These are phyloP conservation scores for Margaritispora aquatica DNA, from an alignment of 495 filamentous ascomycete genomes.

Conservation along the genomic window DNA sequence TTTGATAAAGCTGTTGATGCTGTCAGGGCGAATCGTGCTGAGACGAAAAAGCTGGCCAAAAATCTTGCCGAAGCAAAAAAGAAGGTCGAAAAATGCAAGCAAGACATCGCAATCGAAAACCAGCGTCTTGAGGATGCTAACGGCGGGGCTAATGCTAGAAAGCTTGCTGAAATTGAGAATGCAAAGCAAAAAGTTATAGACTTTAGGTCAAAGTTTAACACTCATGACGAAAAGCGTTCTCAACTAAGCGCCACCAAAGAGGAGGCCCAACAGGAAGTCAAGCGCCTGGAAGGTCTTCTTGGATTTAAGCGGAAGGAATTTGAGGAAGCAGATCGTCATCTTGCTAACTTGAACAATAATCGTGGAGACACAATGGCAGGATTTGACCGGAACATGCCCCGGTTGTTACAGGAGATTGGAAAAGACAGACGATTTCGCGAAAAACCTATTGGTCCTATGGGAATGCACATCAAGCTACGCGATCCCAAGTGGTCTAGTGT, in stretches of 20 bases:
- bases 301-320: conserved; percentile 35
- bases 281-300: conserved; percentile 31
- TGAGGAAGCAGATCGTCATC: conserved; percentile 18
- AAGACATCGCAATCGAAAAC: conserved; percentile 36
- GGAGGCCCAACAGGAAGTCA: conserved; percentile 15
- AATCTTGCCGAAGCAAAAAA: conserved; percentile 29
- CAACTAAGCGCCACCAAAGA: conserved; percentile 10
- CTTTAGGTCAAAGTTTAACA: conserved; percentile 17
- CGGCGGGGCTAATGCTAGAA: conserved; percentile 38
- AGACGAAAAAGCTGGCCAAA: conserved; percentile 41
- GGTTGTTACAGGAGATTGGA: conserved; percentile 60
- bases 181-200: conserved; percentile 39
- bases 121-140: conserved; percentile 45
- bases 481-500: conserved; percentile 82
- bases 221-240: conserved; percentile 6
- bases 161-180: conserved; percentile 35
- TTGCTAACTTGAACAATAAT: conserved; percentile 41
- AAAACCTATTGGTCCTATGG: conserved; percentile 81
- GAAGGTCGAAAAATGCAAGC: conserved; percentile 30
- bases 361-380: conserved; percentile 46
- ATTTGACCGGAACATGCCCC: conserved; percentile 55
- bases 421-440: conserved; percentile 57
- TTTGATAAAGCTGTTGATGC: conserved; percentile 28
- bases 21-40: conserved; percentile 29
- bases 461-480: conserved; percentile 62